A percentile compares a stretch with the other conserved stretches of the same genome.
phyloP scores from a whole-genome alignment of 345 rosid species.

The Brassica carinata region DNA sequence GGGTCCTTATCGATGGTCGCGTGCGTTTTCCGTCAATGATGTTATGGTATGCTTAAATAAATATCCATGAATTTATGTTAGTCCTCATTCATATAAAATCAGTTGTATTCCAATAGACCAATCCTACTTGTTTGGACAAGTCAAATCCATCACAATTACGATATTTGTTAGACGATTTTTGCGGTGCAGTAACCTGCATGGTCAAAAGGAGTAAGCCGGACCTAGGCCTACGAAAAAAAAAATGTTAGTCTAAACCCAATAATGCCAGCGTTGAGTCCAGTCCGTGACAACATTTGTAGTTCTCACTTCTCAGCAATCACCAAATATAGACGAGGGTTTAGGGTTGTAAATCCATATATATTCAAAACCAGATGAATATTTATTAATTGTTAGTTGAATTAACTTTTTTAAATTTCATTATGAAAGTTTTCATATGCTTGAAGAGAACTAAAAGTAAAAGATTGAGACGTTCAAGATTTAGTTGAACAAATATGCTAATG shows the following conservation, averaged over 20 bases:
- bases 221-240: not conserved
- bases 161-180: not conserved
- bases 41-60: not conserved
- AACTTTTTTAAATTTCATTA: not conserved
- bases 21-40: not conserved
- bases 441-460: slow-evolving; percentile 27
- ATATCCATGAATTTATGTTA: not conserved
- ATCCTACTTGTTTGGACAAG: not conserved
- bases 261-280: not conserved
- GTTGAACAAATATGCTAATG: not conserved
- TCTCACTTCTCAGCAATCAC: not conserved
- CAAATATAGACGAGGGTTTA: not conserved
- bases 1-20: slow-evolving; percentile 8
- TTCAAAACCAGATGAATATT: slow-evolving; percentile 7
- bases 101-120: not conserved
- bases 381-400: not conserved
- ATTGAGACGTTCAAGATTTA: slow-evolving; percentile 23
- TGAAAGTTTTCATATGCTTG: slow-evolving; percentile 6
- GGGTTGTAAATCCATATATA: slow-evolving; percentile 25
- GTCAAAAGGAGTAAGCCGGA: slow-evolving; percentile 13
- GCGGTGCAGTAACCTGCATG: not conserved
- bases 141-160: slow-evolving; percentile 9
- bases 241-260: not conserved
- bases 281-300: slow-evolving; percentile 13
- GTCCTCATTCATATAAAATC: not conserved